Base-by-base conservation (phyloP, 257 asterid species). In the Solanum gracilifrons region DNA sequence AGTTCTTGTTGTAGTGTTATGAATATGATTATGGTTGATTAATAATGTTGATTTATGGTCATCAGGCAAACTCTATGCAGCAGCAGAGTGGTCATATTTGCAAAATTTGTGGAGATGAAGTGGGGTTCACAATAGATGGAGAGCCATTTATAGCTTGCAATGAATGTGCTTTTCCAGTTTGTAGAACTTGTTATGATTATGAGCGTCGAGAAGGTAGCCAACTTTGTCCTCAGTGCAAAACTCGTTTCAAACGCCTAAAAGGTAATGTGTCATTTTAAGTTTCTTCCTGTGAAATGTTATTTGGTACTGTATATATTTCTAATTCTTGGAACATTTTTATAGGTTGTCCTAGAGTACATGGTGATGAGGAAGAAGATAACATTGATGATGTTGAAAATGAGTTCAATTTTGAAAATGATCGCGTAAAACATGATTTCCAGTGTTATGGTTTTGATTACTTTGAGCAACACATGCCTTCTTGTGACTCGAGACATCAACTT, bases 101-200 rank as follows among this genome's bases (percentile, higher is more conserved):
- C 82, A 86, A 74, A 83, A 90, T 89, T 36, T 90, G 92, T 83
- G 91, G 85, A 7, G 91, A 90, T 51, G 88, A 82, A 71, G 89
- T 90, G 21, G 93, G 93, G 13, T 72, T 83, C 8, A 91, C 88
- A 8, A 60, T 85, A 35, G 87, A 89, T 31, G 90, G 89, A 11
- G 93, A 91, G 86, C 87, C 87, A 11, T 88, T 91, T 82, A 46
- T 88, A 85, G 93, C 91, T 23, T 91, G 93, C 84, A 35, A 91
- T 60, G 91, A 89, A 32, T 91, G 91, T 87, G 93, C 87, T 77
- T 91, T 89, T 73, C 93, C 93, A 37, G 86, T 91, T 51, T 91
- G 93, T 62, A 88, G 87, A 31, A 85, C 85, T 46, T 91, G 93
- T 91, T 91, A 91, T 86, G 91, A 88, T 55, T 91, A 89, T n/a